Percentiles rank a stretch among this genome's conserved stretches.
Evolutionary conservation across 2,329 filamentous ascomycete genomes (phyloP).

Genomic region (Lasiodiplodia gonubiensis): DNA sequence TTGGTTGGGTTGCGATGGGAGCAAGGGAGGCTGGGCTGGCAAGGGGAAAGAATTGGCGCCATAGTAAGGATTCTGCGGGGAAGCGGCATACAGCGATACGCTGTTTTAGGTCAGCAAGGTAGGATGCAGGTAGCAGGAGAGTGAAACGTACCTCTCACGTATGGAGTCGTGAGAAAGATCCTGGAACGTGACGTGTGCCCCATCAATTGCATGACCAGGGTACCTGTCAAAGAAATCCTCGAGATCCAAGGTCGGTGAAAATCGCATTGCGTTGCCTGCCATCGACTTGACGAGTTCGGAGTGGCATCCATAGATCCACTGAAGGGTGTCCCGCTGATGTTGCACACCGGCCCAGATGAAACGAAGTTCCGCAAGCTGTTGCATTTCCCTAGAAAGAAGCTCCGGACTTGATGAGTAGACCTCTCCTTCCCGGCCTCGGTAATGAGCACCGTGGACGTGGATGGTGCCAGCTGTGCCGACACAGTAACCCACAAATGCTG

Average conservation of each 20-base stretch:
- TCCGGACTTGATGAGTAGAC: slow-evolving; percentile 70
- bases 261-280: slow-evolving; percentile 71
- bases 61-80: slow-evolving; percentile 23
- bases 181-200: slow-evolving; percentile 73
- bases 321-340: slow-evolving; percentile 79
- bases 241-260: slow-evolving; percentile 79
- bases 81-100: slow-evolving; percentile 25
- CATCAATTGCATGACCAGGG: slow-evolving; percentile 72
- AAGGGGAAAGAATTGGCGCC: slow-evolving; percentile 17
- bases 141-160: slow-evolving; percentile 57
- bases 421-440: slow-evolving; percentile 67
- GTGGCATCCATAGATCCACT: slow-evolving; percentile 79
- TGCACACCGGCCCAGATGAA: slow-evolving; percentile 79
- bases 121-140: slow-evolving; percentile 1
- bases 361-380: slow-evolving; percentile 75
- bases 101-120: slow-evolving; percentile 21
- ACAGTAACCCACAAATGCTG: slow-evolving; percentile 84
- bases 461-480: slow-evolving; percentile 86
- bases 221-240: slow-evolving; percentile 91
- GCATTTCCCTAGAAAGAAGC: slow-evolving; percentile 78
- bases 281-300: slow-evolving; percentile 77
- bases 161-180: slow-evolving; percentile 69
- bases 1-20: slow-evolving; percentile 34
- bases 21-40: slow-evolving; percentile 34
- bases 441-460: slow-evolving; percentile 84